Base-by-base conservation (phyloP, 306 rosid genomes). In the Pyrus pyrifolia region DNA sequence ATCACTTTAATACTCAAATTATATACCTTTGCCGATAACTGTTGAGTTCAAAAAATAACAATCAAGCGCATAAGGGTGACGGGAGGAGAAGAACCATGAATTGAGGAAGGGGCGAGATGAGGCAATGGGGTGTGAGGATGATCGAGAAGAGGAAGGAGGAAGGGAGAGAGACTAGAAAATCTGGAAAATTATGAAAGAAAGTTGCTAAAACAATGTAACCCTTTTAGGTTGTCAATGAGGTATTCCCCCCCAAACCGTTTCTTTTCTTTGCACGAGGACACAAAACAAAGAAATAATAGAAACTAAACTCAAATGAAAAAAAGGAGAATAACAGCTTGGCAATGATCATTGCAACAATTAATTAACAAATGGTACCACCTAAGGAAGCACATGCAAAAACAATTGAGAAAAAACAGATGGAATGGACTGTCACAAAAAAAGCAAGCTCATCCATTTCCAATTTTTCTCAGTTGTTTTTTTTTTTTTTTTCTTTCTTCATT, bases 351-450 rank as follows among this genome's bases (percentile, higher is more conserved):
- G 2, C 55, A 17, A 4, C 66, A 38, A 17, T 40, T 6, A 18
- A 51, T 51, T 15, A 38, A 66, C 55, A 55, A 25, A 15, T 18
- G 10, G 45, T 12, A 14, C 27, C 58, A 60, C 44, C 60, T 14
- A 29, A 30, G 13, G 62, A 62, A 22, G 70, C 45, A 74, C 45
- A 70, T 23, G 58, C 29, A 51, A 76, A 78, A 45, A 4, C 55
- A 31, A 19, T 60, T 33, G 53, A 46, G 33, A 64, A 46, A 12
- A 21, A 62, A 77, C 85, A 73, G 79, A 49, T 21, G 21, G 68
- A 61, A 73, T 78, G 79, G 73, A 69, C 76, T 73, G 85, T 78
- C 85, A 82, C 72, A 27, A 23, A 38, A 42, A 38, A 35, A 38
- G 13, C 11, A 23, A 15, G 4, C 35, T 55, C 53, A 59, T 57